These are phyloP conservation scores for Fraxinus latifolia DNA, from an alignment of 305 asterid genomes.

Conservation along the genomic window DNA sequence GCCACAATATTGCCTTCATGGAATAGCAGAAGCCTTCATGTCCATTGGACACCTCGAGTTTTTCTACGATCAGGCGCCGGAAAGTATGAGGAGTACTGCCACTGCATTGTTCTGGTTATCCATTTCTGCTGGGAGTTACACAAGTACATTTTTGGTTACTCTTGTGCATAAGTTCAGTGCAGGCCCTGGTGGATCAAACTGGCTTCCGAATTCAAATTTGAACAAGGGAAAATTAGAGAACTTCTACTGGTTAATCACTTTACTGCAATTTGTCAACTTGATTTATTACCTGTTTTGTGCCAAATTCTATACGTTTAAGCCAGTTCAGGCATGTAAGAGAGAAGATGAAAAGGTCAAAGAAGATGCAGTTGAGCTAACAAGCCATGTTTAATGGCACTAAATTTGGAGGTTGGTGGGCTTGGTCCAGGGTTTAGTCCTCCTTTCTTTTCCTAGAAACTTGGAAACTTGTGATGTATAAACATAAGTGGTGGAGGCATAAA, in stretches of 20 bases:
- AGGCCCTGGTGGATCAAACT: constrained; percentile 59
- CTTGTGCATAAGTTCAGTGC: constrained; percentile 58
- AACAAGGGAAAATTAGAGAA: constrained; percentile 72
- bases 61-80: constrained; percentile 91
- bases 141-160: constrained; percentile 65
- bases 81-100: constrained; percentile 84
- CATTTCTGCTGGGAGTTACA: constrained; percentile 72
- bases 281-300: constrained; percentile 71
- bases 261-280: constrained; percentile 60
- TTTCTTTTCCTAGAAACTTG: background rate
- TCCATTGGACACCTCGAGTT: constrained; percentile 88
- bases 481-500: too few relatives aligned
- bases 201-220: constrained; percentile 77
- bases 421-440: background rate
- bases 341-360: constrained; percentile 23
- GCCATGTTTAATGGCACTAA: constrained; percentile 28
- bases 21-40: constrained; percentile 81
- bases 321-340: constrained; percentile 36
- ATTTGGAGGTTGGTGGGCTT: background rate
- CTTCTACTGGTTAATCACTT: constrained; percentile 74
- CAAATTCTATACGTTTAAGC: constrained; percentile 69
- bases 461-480: background rate
- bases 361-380: constrained; percentile 36
- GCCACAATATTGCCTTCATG: constrained; percentile 76
- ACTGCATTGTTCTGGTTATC: constrained; percentile 76